These are phyloP conservation scores for Sesbania bispinosa DNA, from an alignment of 306 rosid genomes.

Conservation along the genomic window DNA sequence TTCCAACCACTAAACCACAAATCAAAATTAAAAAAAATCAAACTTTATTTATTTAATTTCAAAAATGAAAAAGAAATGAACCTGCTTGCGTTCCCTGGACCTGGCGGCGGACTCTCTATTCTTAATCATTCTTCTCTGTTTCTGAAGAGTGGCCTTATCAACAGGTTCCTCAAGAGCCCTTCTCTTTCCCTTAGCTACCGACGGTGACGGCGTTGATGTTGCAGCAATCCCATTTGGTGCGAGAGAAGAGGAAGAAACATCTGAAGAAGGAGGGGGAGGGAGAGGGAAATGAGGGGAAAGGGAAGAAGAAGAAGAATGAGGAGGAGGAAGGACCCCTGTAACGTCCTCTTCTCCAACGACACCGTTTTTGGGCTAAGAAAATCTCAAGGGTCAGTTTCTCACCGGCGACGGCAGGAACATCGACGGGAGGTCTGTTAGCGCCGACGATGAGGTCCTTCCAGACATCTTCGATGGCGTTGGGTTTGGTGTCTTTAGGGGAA, in stretches of 20 bases:
- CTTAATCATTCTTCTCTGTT: constrained; percentile 81
- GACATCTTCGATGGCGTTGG: constrained; percentile 44
- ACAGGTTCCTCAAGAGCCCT: constrained; percentile 55
- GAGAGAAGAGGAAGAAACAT: neutral
- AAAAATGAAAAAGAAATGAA: neutral
- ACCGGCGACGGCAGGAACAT: neutral
- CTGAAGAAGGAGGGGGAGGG: neutral
- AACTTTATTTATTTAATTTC: neutral
- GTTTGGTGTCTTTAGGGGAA: neutral
- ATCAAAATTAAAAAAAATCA: neutral
- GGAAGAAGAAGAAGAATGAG: neutral
- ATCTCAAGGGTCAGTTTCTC: constrained; percentile 63
- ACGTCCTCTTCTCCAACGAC: constrained; percentile 59
- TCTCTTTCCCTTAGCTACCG: constrained; percentile 48
- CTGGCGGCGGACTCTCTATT: constrained; percentile 93
- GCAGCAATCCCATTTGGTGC: neutral
- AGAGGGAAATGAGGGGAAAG: neutral
- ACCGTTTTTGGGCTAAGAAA: constrained; percentile 52
- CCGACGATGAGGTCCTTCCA: constrained; percentile 67
- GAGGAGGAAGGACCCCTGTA: constrained; percentile 3
- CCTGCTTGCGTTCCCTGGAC: constrained; percentile 96
- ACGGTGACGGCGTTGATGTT: neutral
- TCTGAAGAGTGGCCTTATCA: constrained; percentile 80
- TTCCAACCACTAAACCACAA: neutral
- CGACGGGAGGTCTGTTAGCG: neutral